phyloP scores from a whole-genome alignment of 2,329 filamentous ascomycete genomes.

The Fusarium globosum region DNA sequence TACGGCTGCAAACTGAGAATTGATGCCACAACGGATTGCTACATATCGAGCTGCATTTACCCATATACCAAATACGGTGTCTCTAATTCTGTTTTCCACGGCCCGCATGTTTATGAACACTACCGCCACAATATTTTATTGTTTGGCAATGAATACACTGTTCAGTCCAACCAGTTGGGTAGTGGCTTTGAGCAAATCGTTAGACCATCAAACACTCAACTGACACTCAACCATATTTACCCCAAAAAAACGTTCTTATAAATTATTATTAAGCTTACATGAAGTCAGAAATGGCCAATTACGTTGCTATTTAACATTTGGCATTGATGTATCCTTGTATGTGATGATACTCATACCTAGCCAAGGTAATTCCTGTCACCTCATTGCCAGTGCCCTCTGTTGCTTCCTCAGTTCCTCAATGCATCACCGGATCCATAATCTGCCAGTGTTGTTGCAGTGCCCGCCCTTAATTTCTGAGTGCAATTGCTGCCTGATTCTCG shows the following conservation, averaged over 20 bases:
- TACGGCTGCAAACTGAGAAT: neutral
- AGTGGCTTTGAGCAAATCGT: neutral
- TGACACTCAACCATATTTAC: neutral
- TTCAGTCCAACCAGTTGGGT: neutral
- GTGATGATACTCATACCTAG: neutral
- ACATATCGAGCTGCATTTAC: neutral
- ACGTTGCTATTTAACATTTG: no score
- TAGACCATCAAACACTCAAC: neutral
- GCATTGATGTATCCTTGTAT: neutral
- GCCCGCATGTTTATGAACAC: neutral
- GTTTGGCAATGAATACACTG: neutral
- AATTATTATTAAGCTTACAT: neutral
- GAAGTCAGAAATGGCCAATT: neutral
- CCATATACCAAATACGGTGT: neutral
- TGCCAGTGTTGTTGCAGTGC: neutral
- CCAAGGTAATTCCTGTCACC: neutral
- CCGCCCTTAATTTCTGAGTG: neutral
- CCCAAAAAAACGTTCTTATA: neutral
- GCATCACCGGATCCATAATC: neutral
- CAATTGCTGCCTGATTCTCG: neutral
- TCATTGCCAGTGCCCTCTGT: neutral
- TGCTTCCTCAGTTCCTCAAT: constrained; percentile 8
- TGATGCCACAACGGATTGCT: neutral
- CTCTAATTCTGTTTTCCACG: neutral
- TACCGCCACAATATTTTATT: neutral